Evolutionary conservation across 805 yeast genomes (phyloP).

Genomic region (Yarrowia divulgata): DNA sequence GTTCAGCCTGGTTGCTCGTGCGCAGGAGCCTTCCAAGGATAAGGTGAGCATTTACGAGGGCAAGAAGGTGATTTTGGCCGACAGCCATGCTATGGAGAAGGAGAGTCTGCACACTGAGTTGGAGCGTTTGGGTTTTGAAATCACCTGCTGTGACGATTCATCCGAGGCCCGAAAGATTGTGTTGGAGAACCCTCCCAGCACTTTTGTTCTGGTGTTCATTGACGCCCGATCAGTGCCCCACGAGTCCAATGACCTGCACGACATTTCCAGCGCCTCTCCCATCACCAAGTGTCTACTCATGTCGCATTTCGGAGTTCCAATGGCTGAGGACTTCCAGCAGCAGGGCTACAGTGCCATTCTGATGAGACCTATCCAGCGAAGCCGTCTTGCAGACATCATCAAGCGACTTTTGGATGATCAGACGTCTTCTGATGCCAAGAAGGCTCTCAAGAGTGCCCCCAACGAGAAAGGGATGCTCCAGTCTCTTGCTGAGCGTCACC

Average conservation of each 20-base stretch:
- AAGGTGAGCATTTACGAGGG: conserved; percentile 41
- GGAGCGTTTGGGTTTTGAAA: conserved; percentile 52
- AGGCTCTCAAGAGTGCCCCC: conserved; percentile 34
- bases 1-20: conserved; percentile 52
- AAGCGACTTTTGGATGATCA: conserved; percentile 25
- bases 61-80: conserved; percentile 51
- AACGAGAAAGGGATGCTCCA: conserved; percentile 44
- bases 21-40: conserved; percentile 45
- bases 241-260: conserved; percentile 32
- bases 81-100: conserved; percentile 50
- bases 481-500: conserved; percentile 48
- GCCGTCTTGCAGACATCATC: conserved; percentile 44
- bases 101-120: conserved; percentile 51
- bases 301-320: conserved; percentile 45
- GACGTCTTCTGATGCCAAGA: conserved; percentile 10
- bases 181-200: conserved; percentile 37
- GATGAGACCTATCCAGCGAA: conserved; percentile 45
- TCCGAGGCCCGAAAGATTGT: conserved; percentile 43
- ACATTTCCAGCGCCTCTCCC: conserved; percentile 41
- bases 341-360: conserved; percentile 44
- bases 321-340: conserved; percentile 44
- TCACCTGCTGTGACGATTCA: conserved; percentile 45
- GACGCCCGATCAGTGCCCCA: conserved; percentile 40
- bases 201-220: conserved; percentile 43
- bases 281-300: conserved; percentile 44